Evolutionary conservation across 1,284 basidiomycete genomes (phyloP).

Genomic region (Sporisorium exsertum): DNA sequence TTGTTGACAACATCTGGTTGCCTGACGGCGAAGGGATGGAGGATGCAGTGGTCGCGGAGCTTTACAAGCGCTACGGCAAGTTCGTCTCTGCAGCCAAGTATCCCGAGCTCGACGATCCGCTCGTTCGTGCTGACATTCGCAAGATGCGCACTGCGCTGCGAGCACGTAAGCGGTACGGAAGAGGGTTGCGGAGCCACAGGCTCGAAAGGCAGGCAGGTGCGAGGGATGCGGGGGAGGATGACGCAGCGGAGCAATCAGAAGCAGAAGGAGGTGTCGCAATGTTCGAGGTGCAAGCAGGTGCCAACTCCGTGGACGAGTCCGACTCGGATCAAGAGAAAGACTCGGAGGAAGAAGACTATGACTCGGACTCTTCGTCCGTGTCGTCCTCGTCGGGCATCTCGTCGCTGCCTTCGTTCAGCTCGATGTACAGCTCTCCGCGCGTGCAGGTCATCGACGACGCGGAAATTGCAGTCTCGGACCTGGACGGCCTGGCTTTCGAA

Average conservation of each 20-base stretch:
- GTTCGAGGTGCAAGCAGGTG: neutral
- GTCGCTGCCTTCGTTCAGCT: slow-evolving; percentile 45
- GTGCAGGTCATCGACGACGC: slow-evolving; percentile 17
- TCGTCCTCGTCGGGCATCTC: slow-evolving; percentile 33
- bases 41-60: slow-evolving; percentile 1
- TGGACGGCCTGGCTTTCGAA: slow-evolving; percentile 17
- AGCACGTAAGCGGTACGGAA: slow-evolving; percentile 1
- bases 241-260: neutral
- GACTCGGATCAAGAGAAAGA: slow-evolving; percentile 5
- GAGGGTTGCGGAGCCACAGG: neutral
- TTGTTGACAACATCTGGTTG: slow-evolving; percentile 18
- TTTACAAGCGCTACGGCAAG: slow-evolving; percentile 28
- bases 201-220: neutral
- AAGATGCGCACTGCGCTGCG: slow-evolving; percentile 35
- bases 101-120: slow-evolving; percentile 20
- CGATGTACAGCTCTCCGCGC: slow-evolving; percentile 35
- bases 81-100: slow-evolving; percentile 29
- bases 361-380: slow-evolving; percentile 30
- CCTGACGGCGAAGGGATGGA: slow-evolving; percentile 6
- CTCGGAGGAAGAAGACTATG: slow-evolving; percentile 19
- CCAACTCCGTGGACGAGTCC: slow-evolving; percentile 16
- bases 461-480: slow-evolving; percentile 9
- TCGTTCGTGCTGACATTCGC: slow-evolving; percentile 30
- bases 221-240: neutral
- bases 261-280: neutral